Percentiles rank a stretch among this genome's conserved stretches.
These are phyloP conservation scores for Saccharomycopsis guyanensis DNA, from an alignment of 805 yeast genomes.

Conservation along the genomic window DNA sequence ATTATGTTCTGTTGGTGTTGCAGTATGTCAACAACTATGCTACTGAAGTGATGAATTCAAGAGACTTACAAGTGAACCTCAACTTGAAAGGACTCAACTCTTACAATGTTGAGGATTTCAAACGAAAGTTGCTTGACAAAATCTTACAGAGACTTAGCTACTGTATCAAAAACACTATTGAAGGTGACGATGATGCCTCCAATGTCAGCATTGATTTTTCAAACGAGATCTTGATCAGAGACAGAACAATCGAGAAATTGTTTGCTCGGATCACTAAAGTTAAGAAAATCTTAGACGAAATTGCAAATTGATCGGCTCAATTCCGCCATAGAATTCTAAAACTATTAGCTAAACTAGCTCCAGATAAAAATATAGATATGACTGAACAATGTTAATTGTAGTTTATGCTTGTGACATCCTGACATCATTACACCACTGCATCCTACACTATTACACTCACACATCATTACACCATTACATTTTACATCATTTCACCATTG, in stretches of 20 bases:
- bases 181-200: conserved; percentile 1
- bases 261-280: conserved; percentile 31
- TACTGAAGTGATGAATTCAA: conserved; percentile 1
- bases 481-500: too few species aligned
- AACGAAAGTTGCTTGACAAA: conserved; percentile 10
- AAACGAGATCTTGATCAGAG: conserved; percentile 32
- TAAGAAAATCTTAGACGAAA: conserved; percentile 31
- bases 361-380: too few species aligned
- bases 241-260: conserved; percentile 28
- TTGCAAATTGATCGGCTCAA: conserved; percentile 26
- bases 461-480: too few species aligned
- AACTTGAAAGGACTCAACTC: conserved; percentile 17
- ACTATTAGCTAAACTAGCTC: too few species aligned
- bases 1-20: conserved; percentile 9
- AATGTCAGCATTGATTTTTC: conserved; percentile 30
- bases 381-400: too few species aligned
- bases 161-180: conserved; percentile 30
- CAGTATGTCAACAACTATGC: conserved; percentile 14
- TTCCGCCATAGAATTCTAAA: too few species aligned
- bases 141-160: conserved; percentile 16
- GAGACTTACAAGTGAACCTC: conserved; percentile 14
- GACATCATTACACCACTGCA: too few species aligned
- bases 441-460: too few species aligned
- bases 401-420: too few species aligned
- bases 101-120: conserved; percentile 18